These are phyloP conservation scores for Geranium brycei DNA, from an alignment of 345 rosid species.

Conservation along the genomic window DNA sequence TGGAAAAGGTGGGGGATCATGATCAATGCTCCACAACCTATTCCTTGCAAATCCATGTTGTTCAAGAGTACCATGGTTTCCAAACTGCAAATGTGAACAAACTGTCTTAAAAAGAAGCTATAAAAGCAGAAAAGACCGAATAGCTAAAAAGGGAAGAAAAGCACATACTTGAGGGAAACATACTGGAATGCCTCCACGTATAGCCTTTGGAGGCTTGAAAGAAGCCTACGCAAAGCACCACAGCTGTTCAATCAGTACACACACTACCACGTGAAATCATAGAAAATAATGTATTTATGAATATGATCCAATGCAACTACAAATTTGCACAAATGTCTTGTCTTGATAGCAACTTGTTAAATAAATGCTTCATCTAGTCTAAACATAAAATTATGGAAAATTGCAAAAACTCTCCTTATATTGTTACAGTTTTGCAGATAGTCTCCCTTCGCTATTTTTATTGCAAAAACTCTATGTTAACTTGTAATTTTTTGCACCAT, in stretches of 20 bases:
- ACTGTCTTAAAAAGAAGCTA: constrained; percentile 7
- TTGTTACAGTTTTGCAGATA: too few relatives aligned
- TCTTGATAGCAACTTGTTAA: too few relatives aligned
- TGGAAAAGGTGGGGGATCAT: constrained; percentile 63
- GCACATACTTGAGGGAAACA: constrained; percentile 81
- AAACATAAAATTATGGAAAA: too few relatives aligned
- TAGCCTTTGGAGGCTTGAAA: constrained; percentile 54
- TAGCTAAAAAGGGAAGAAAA: constrained; percentile 1
- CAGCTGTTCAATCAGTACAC: background rate
- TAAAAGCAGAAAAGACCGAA: background rate
- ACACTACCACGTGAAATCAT: background rate
- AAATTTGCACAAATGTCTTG: too few relatives aligned
- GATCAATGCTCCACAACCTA: constrained; percentile 69
- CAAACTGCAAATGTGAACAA: constrained; percentile 34
- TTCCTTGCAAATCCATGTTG: constrained; percentile 89
- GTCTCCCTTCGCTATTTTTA: too few relatives aligned
- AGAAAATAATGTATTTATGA: too few relatives aligned
- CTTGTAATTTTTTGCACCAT: too few relatives aligned
- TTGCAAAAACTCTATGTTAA: too few relatives aligned
- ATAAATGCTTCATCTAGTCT: too few relatives aligned
- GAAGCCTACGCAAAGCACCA: constrained; percentile 34
- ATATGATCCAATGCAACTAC: too few relatives aligned
- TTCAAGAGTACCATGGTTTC: constrained; percentile 57
- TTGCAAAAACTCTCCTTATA: too few relatives aligned
- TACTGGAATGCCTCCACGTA: constrained; percentile 88